Percentiles rank a stretch among this genome's conserved stretches.
These are phyloP conservation scores for Fusarium haematococcum DNA, from an alignment of 2,329 filamentous ascomycete species.

Conservation along the genomic window DNA sequence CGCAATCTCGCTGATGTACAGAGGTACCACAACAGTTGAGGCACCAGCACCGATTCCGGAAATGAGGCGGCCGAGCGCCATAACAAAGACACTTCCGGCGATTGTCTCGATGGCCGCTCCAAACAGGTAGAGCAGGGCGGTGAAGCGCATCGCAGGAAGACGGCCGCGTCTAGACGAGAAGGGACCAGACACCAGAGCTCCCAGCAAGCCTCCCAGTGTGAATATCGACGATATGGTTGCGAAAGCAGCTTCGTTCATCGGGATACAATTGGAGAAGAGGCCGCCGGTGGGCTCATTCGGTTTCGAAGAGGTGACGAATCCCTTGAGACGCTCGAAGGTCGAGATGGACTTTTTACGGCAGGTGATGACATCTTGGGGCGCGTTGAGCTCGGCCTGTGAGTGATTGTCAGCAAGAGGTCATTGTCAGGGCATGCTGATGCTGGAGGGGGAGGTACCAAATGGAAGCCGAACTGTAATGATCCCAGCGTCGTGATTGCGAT, in stretches of 20 bases:
- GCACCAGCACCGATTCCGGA: conserved; percentile 89
- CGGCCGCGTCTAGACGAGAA: conserved; percentile 83
- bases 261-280: conserved; percentile 80
- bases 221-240: conserved; percentile 91
- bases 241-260: conserved; percentile 85
- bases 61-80: conserved; percentile 81
- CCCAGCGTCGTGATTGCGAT: conserved; percentile 84
- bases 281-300: conserved; percentile 40
- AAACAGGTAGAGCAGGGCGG: conserved; percentile 78
- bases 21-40: conserved; percentile 89
- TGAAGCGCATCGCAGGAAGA: conserved; percentile 79
- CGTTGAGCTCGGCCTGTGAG: conserved; percentile 85
- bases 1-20: conserved; percentile 94
- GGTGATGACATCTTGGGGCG: conserved; percentile 92
- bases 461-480: conserved; percentile 93
- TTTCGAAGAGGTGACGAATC: conserved; percentile 44
- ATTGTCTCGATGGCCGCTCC: conserved; percentile 83
- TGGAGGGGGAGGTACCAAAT: conserved; percentile 72
- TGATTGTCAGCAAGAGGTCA: conserved; percentile 14
- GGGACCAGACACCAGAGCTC: conserved; percentile 83
- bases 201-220: conserved; percentile 87
- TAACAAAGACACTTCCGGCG: conserved; percentile 72
- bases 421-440: background rate
- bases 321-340: conserved; percentile 42
- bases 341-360: conserved; percentile 72